A percentile compares a stretch with the other conserved stretches of the same genome.
Conservation (phyloP, 352 stramenopile species). For the Phytophthora litchii region DNA sequence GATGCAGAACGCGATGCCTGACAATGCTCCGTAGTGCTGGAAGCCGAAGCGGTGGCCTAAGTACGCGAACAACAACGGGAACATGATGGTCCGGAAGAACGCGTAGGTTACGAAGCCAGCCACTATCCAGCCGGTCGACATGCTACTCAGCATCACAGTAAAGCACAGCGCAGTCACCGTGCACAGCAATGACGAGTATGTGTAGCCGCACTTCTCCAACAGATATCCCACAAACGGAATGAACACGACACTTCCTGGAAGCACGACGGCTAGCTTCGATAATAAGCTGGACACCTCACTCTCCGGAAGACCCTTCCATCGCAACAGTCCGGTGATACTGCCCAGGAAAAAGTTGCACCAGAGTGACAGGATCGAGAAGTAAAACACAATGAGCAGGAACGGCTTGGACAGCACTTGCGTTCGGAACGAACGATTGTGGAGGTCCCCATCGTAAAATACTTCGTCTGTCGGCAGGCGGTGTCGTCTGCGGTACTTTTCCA, state of each 20-base stretch:
- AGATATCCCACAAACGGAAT: constrained; percentile 77
- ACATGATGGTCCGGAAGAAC: constrained; percentile 86
- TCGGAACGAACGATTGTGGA: constrained; percentile 65
- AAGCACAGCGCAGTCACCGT: constrained; percentile 51
- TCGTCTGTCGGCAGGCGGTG: constrained; percentile 33
- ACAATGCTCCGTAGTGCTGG: constrained; percentile 83
- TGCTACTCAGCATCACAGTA: constrained; percentile 44
- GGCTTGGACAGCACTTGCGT: constrained; percentile 63
- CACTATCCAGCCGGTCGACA: constrained; percentile 52
- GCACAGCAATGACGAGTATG: constrained; percentile 51
- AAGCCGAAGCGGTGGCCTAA: constrained; percentile 83
- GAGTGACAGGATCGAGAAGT: constrained; percentile 77
- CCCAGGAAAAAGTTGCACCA: constrained; percentile 89
- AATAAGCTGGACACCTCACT: constrained; percentile 48
- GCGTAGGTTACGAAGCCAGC: constrained; percentile 73
- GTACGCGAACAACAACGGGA: constrained; percentile 83
- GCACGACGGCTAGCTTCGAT: constrained; percentile 59
- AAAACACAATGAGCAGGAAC: constrained; percentile 75
- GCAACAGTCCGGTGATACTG: constrained; percentile 62
- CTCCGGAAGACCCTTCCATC: constrained; percentile 53
- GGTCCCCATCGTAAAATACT: constrained; percentile 45
- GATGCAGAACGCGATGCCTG: constrained; percentile 77
- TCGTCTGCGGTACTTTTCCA: constrained; percentile 42
- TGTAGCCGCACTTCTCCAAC: constrained; percentile 76
- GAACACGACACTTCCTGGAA: constrained; percentile 72